A percentile compares a stretch with the other conserved stretches of the same genome.
Evolutionary conservation across 345 rosid genomes (phyloP).

Genomic region (Eucalyptus caleyi): DNA sequence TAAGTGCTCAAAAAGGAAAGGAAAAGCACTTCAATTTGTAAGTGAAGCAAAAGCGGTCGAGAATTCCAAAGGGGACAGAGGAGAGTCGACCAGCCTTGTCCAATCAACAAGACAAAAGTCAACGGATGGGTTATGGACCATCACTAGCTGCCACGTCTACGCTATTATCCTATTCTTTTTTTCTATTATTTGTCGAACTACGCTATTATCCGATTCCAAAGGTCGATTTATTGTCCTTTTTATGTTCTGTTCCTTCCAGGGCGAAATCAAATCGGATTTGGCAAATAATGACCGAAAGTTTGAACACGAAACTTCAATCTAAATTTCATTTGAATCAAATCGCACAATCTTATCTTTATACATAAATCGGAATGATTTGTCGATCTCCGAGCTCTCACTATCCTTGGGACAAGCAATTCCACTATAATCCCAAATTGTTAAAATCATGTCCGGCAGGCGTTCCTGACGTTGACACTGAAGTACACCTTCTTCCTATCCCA

Average conservation of each 20-base stretch:
- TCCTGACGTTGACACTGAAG: neutral
- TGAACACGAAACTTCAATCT: neutral
- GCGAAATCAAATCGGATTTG: neutral
- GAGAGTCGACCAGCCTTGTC: neutral
- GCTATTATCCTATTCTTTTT: neutral
- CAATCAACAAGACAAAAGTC: neutral
- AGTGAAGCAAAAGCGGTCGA: neutral
- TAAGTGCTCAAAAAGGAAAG: neutral
- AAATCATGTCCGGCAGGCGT: neutral
- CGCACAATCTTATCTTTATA: neutral
- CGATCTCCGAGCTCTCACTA: neutral
- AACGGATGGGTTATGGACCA: neutral
- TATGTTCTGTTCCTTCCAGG: neutral
- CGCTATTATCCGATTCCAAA: neutral
- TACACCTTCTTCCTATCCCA: neutral
- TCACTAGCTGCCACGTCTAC: neutral
- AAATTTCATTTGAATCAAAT: neutral
- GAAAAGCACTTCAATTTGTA: neutral
- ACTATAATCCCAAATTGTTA: neutral
- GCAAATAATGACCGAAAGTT: neutral
- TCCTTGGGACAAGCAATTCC: neutral
- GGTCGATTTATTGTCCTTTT: neutral
- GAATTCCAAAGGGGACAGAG: neutral
- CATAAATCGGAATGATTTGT: neutral
- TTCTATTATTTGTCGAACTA: no score